Evolutionary conservation across 2,329 filamentous ascomycete genomes (phyloP), one percentile per base, ranked within the genome.

Genomic region (Aspergillus hortae): DNA sequence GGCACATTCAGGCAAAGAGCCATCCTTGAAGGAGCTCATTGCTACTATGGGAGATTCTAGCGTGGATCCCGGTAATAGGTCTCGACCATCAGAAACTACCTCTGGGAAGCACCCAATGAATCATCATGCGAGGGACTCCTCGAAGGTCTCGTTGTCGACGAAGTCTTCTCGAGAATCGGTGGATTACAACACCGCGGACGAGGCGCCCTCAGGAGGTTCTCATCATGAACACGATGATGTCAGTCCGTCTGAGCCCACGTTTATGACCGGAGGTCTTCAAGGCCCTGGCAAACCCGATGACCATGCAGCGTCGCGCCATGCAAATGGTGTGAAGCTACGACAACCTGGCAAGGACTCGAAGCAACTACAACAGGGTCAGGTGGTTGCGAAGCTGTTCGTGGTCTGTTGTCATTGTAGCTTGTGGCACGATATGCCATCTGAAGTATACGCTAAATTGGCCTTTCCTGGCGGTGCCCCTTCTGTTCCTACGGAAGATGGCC

Each of bases 401-500:
- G 72, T 75, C 38, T 75, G 73, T 54, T 75, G 73, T 53, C 62
- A 66, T 48, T 75, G 73, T 62, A 69, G 67, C 43, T 70, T 67
- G 55, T 75, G 72, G 72, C 72, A 75, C 53, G 71, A 75, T 47
- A 64, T 73, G 54, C 73, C 73, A 2, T 67, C 70, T 11, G 66
- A 70, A 30, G 57, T 70, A 17, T 74, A 73, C 54, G 63, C 69
- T 42, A 71, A 61, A 47, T 61, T 74, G 32, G 61, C 66, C 30
- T 62, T 61, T 46, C 61, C 69, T 11, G 59, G 64, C 48, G 43
- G 23, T 43, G 48, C 12, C 6, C 14, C 35, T 51, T 48, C 47
- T 35, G 40, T 33, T 15, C 23, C 35, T 23, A 25, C 33, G 17
- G 46, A 30, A 9, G 15, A 44, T 6, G 15, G 35, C 14, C 33